phyloP scores from a whole-genome alignment of 116 monocot genomes.

The Trichopus zeylanicus region DNA sequence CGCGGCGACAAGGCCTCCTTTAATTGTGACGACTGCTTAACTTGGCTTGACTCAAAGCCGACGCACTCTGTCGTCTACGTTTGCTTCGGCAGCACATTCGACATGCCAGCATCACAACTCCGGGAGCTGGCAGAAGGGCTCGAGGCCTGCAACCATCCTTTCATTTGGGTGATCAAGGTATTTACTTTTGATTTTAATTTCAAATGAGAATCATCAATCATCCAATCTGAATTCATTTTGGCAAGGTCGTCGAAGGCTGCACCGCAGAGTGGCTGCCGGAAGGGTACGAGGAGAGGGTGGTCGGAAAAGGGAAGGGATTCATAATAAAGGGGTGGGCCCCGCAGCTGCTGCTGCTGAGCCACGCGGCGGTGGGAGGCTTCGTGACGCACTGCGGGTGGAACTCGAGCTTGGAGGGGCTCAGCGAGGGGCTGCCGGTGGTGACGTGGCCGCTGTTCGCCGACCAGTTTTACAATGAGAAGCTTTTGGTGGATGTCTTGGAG shows the following conservation, averaged over 20 bases:
- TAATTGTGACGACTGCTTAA: neutral
- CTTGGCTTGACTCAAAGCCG: conserved; percentile 14
- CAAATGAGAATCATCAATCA: no score
- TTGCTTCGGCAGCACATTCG: conserved; percentile 16
- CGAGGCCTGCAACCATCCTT: conserved; percentile 2
- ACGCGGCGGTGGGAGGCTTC: conserved; percentile 39
- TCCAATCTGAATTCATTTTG: neutral
- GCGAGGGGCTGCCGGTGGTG: conserved; percentile 2
- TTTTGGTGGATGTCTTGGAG: neutral
- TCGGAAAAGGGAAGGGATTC: neutral
- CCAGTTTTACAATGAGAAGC: neutral
- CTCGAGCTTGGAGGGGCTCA: conserved; percentile 38
- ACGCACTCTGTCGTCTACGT: conserved; percentile 12
- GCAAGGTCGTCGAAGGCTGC: neutral
- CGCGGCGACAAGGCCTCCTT: neutral
- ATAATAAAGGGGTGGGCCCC: conserved; percentile 14
- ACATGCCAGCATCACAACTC: neutral
- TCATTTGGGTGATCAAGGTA: conserved; percentile 10
- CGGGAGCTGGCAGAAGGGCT: conserved; percentile 8
- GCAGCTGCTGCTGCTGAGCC: neutral
- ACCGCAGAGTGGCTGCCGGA: conserved; percentile 7
- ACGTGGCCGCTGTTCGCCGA: conserved; percentile 4
- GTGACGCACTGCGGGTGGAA: conserved; percentile 67
- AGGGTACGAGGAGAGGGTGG: neutral
- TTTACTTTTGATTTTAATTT: no score